Conservation (phyloP, 1,284 basidiomycete species). For the Heliocybe sulcata region DNA sequence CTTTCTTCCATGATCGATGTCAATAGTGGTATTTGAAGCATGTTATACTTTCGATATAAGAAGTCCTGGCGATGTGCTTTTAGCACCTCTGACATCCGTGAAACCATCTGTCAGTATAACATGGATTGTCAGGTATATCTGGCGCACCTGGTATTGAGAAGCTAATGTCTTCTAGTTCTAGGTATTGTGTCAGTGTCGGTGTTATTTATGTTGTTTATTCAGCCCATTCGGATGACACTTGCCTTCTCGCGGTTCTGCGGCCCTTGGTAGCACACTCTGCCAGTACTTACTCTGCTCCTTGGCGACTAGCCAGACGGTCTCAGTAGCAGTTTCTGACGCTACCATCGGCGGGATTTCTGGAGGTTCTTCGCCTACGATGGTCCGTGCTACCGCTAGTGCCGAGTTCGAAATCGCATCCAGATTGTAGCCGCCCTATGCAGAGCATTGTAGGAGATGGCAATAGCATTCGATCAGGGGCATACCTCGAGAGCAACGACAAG, state of each 20-base stretch:
- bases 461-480: conserved; percentile 8
- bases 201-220: background rate
- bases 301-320: conserved; percentile 84
- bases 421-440: conserved; percentile 86
- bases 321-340: conserved; percentile 74
- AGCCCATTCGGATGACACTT: conserved; percentile 5
- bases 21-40: conserved; percentile 79
- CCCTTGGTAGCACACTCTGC: conserved; percentile 77
- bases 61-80: conserved; percentile 81
- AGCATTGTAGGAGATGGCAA: background rate
- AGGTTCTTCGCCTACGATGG: conserved; percentile 83
- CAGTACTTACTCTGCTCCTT: conserved; percentile 86
- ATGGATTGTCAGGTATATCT: background rate
- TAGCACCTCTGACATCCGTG: conserved; percentile 51
- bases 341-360: conserved; percentile 63
- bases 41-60: conserved; percentile 62
- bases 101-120: background rate
- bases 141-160: conserved; percentile 59
- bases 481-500: conserved; percentile 94
- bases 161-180: conserved; percentile 50
- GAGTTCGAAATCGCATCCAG: conserved; percentile 85
- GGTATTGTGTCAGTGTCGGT: conserved; percentile 3
- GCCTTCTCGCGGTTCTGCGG: conserved; percentile 76
- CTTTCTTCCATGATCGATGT: conserved; percentile 55
- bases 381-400: conserved; percentile 78